Percentiles rank a stretch among this genome's conserved stretches.
Conservation (phyloP, 2,329 filamentous ascomycete genomes). For the Calycina marina region DNA sequence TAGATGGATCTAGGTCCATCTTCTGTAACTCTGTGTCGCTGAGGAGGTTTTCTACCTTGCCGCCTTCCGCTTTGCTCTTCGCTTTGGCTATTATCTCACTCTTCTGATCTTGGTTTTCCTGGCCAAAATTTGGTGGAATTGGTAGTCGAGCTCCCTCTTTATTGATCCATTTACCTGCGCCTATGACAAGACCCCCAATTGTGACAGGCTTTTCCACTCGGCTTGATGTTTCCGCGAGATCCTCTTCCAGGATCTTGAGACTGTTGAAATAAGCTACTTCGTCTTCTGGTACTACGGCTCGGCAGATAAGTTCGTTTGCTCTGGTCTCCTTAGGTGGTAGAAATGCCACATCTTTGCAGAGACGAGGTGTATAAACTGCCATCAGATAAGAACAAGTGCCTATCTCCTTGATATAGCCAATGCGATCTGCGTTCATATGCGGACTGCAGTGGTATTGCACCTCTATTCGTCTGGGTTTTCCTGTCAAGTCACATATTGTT, state of each 20-base stretch:
- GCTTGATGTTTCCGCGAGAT: slow-evolving; percentile 20
- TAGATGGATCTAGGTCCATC: slow-evolving; percentile 39
- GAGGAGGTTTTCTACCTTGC: slow-evolving; percentile 26
- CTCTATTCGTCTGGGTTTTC: slow-evolving; percentile 52
- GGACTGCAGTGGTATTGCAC: slow-evolving; percentile 49
- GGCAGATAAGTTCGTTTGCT: slow-evolving; percentile 47
- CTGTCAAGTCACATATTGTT: slow-evolving; percentile 55
- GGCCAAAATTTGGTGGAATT: slow-evolving; percentile 24
- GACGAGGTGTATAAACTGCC: slow-evolving; percentile 57
- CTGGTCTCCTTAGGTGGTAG: slow-evolving; percentile 50
- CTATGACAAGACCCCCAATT: slow-evolving; percentile 18
- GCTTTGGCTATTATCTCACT: slow-evolving; percentile 14
- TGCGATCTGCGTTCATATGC: slow-evolving; percentile 42
- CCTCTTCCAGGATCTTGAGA: slow-evolving; percentile 25
- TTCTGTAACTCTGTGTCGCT: slow-evolving; percentile 53
- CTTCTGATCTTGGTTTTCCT: slow-evolving; percentile 41
- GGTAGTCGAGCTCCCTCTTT: slow-evolving; percentile 19
- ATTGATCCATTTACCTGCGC: slow-evolving; percentile 18
- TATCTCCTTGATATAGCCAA: slow-evolving; percentile 60
- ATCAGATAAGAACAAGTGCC: slow-evolving; percentile 60
- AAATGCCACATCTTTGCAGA: slow-evolving; percentile 66
- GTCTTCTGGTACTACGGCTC: slow-evolving; percentile 38
- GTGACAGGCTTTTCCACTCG: slow-evolving; percentile 23
- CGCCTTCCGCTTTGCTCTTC: slow-evolving; percentile 18
- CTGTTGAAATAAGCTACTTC: slow-evolving; percentile 17